A percentile compares a stretch with the other conserved stretches of the same genome.
These are phyloP conservation scores for Blastocrithidia nonstop DNA, from an alignment of 208 protist species.

Conservation along the genomic window DNA sequence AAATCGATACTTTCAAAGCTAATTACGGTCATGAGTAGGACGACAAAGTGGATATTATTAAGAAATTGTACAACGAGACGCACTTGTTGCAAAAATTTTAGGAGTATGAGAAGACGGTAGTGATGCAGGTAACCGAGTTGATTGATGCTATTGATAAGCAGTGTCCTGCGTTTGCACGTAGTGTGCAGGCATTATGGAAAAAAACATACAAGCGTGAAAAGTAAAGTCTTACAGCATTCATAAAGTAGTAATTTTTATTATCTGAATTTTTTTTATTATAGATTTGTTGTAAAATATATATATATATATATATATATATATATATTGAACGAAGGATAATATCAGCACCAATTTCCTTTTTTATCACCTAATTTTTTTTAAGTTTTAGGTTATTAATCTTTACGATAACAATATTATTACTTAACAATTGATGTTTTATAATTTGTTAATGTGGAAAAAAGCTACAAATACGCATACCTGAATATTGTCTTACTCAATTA, in stretches of 20 bases:
- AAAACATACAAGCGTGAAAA: conserved; percentile 84
- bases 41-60: conserved; percentile 71
- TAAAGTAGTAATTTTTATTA: conserved; percentile 1
- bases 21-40: conserved; percentile 79
- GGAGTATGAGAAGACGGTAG: conserved; percentile 64
- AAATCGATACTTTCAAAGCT: conserved; percentile 64
- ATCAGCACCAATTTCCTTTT: conserved; percentile 3
- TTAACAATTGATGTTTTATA: no score
- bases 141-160: conserved; percentile 16
- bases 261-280: conserved; percentile 2
- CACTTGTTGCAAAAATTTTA: conserved; percentile 56
- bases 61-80: conserved; percentile 75
- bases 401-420: no score
- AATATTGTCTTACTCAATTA: no score
- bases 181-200: conserved; percentile 54
- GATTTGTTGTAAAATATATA: not conserved
- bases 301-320: conserved; percentile 1
- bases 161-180: conserved; percentile 30
- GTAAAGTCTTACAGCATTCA: no score
- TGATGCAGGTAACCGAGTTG: conserved; percentile 27
- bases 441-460: no score
- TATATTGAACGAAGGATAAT: no score
- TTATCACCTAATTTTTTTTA: conserved; percentile 5
- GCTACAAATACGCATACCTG: no score
- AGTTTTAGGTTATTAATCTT: no score